Base-by-base conservation (phyloP, 1,284 basidiomycete species). In the Sutorius eximius region DNA sequence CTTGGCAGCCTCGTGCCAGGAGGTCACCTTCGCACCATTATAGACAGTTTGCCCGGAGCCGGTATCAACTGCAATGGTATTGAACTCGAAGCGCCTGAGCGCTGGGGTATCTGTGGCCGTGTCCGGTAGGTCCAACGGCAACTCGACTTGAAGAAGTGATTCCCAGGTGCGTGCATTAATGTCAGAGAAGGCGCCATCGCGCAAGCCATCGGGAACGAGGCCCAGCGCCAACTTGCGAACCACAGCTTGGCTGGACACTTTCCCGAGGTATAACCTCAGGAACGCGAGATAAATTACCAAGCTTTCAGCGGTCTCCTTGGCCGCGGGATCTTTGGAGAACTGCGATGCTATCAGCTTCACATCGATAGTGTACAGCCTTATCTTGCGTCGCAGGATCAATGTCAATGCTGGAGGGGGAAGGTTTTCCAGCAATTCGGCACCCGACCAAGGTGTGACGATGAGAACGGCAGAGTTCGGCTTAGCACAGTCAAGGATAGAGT, bases 1-100 rank as follows among this genome's bases (percentile, higher is more conserved):
- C 67, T 92, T 93, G 13, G 93, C 94, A 3, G 91, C 92, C 58
- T 92, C 85, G 61, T 94, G 87, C 93, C 92, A 95, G 5, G 86
- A 83, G 22, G 80, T 77, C 33, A 88, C 68, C 50, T 75, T 77
- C n/a, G 87, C 80, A 18, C 83, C 83, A 52, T 82, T 86, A 45
- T 82, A 79, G 30, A 82, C 73, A 3, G 79, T 79, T 43, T 83
- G 76, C 16, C 79, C 81, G 29, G 77, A 74, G 15, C 77, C 76
- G 8, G 77, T 77, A 60, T 86, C 83, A 20, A 82, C 77, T 4
- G 79, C 81, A 53, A 92, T 82, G 34, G 88, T 82, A 65, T 90
- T 92, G 69, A 83, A 83, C 55, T 83, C 80, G 66, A 90, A 87
- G 30, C 71, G 65, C 63, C 82, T 86, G 53, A 89, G 73, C 7